Conservation (phyloP, 495 filamentous ascomycete species). For the Cercophora sp. region DNA sequence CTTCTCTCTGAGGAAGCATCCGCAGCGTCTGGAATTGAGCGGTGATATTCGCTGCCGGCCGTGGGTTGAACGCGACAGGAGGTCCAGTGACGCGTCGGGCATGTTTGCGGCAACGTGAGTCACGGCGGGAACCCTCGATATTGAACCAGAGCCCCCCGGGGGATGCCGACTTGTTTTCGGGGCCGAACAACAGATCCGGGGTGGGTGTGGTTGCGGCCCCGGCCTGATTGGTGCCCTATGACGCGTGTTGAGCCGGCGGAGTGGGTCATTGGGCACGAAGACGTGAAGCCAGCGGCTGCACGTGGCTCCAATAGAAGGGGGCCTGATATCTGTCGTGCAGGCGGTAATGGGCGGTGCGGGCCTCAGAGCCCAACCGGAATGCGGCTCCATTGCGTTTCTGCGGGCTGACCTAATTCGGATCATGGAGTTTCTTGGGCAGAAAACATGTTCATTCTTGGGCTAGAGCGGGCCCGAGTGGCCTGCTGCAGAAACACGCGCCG, state of each 20-base stretch:
- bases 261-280: constrained; percentile 36
- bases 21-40: constrained; percentile 25
- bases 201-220: constrained; percentile 8
- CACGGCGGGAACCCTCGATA: constrained; percentile 15
- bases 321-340: constrained; percentile 10
- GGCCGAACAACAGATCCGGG: constrained; percentile 6
- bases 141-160: not conserved
- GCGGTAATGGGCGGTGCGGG: constrained; percentile 21
- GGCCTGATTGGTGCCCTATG: constrained; percentile 23
- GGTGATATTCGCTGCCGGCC: constrained; percentile 24
- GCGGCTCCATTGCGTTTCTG: constrained; percentile 16
- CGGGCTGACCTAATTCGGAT: constrained; percentile 13
- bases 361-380: constrained; percentile 31
- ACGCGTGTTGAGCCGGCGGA: constrained; percentile 14
- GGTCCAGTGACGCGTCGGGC: constrained; percentile 24
- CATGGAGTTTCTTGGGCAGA: constrained; percentile 21
- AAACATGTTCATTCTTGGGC: constrained; percentile 19
- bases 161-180: not conserved
- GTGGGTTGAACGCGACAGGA: constrained; percentile 13
- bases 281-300: constrained; percentile 19
- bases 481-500: constrained; percentile 4
- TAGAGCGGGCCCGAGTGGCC: constrained; percentile 13
- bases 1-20: constrained; percentile 52
- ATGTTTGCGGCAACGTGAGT: constrained; percentile 26
- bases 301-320: constrained; percentile 33